Evolutionary conservation across 352 stramenopile species (phyloP).

Genomic region (Phytophthora sansomeana): DNA sequence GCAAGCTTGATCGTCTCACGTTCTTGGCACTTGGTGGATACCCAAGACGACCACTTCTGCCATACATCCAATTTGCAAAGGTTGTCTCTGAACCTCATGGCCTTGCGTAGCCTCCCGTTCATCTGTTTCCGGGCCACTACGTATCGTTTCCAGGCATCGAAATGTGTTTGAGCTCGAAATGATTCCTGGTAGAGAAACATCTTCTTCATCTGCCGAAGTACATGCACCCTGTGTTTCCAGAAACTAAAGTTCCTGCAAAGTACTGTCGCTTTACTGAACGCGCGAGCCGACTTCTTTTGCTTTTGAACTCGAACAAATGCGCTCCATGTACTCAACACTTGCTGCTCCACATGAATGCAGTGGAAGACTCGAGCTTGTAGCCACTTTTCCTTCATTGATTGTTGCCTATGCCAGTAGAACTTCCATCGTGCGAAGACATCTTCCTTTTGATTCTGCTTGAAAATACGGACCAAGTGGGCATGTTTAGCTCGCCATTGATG

Average conservation of each 20-base stretch:
- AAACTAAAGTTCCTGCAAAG: constrained; percentile 4
- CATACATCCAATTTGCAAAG: constrained; percentile 41
- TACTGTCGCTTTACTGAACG: constrained; percentile 20
- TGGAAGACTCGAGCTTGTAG: constrained; percentile 37
- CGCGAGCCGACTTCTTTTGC: constrained; percentile 11
- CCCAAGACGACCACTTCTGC: constrained; percentile 43
- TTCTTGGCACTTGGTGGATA: constrained; percentile 24
- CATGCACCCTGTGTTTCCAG: constrained; percentile 38
- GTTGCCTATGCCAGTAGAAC: constrained; percentile 24
- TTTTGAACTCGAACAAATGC: constrained; percentile 13
- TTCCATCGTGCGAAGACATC: constrained; percentile 45
- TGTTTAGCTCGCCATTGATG: constrained; percentile 37
- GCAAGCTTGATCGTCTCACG: constrained; percentile 44
- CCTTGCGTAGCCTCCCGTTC: constrained; percentile 31
- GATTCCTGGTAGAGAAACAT: constrained; percentile 48
- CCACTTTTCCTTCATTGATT: constrained; percentile 7
- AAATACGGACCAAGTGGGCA: constrained; percentile 31
- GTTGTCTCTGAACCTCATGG: constrained; percentile 40
- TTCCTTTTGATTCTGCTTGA: constrained; percentile 35
- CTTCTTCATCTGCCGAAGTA: constrained; percentile 47
- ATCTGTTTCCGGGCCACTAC: constrained; percentile 33
- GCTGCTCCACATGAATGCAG: constrained; percentile 26
- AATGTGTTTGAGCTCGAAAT: constrained; percentile 49
- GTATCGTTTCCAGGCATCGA: constrained; percentile 55
- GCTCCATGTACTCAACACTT: constrained; percentile 7